Percentiles rank a stretch among this genome's conserved stretches.
Conservation (phyloP, 148 eudicot genomes). For the Chenopodium berlandieri region DNA sequence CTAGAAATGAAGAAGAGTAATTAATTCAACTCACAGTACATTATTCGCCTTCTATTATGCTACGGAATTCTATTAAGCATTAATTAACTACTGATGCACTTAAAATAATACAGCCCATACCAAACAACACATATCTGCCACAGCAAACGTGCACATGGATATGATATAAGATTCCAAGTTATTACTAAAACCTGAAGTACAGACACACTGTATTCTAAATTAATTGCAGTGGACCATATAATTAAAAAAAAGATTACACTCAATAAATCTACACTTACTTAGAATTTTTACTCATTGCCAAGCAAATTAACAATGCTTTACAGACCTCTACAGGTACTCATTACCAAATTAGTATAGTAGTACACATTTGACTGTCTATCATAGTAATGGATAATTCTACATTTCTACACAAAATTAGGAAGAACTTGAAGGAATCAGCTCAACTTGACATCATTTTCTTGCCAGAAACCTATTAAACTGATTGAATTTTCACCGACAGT, state of each 20-base stretch:
- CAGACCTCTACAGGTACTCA: neutral
- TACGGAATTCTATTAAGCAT: neutral
- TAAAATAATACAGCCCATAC: neutral
- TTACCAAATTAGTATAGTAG: neutral
- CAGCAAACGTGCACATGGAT: conserved; percentile 8
- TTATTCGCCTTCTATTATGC: neutral
- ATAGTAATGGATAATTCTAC: neutral
- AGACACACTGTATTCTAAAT: neutral
- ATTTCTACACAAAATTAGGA: neutral
- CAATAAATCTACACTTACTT: neutral
- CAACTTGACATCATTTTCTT: neutral
- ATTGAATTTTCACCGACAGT: neutral
- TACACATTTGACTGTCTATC: neutral
- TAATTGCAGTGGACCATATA: conserved; percentile 1
- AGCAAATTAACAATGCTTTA: neutral
- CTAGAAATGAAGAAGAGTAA: neutral
- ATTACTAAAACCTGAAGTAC: neutral
- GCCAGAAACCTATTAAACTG: neutral
- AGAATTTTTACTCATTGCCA: neutral
- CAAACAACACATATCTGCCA: conserved; percentile 8
- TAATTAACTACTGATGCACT: neutral
- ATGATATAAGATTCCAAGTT: neutral
- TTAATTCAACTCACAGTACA: neutral
- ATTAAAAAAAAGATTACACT: neutral
- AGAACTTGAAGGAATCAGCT: neutral